Percentiles rank a stretch among this genome's conserved stretches.
Conservation (phyloP, 768 basidiomycete genomes). For the Podaxis pistillaris region DNA sequence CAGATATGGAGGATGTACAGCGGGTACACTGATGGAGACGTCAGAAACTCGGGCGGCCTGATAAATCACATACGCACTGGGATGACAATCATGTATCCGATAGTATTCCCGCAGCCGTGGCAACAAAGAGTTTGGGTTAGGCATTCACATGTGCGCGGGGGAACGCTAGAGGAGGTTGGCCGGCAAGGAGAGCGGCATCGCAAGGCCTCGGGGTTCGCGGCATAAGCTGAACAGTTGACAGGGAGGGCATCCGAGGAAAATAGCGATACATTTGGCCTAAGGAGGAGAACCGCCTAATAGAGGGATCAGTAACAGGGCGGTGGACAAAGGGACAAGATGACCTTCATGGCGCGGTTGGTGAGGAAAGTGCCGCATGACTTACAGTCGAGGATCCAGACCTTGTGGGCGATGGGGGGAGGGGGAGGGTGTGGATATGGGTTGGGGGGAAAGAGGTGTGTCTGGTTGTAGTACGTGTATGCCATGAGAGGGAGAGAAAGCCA, state of each 20-base stretch:
- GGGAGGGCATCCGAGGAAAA: conserved; percentile 84
- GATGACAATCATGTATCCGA: conserved; percentile 81
- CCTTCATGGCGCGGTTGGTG: conserved; percentile 87
- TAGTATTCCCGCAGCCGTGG: conserved; percentile 68
- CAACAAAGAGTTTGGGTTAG: conserved; percentile 81
- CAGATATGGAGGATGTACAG: conserved; percentile 70
- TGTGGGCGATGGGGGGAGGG: conserved; percentile 53
- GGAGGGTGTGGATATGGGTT: conserved; percentile 42
- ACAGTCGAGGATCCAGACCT: conserved; percentile 83
- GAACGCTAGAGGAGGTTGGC: conserved; percentile 26
- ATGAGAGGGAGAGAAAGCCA: conserved; percentile 19
- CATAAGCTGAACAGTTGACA: conserved; percentile 69
- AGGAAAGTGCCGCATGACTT: conserved; percentile 69
- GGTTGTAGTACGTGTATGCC: conserved; percentile 28
- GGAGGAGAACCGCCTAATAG: conserved; percentile 73
- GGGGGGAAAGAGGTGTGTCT: conserved; percentile 33
- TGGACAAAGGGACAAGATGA: conserved; percentile 21
- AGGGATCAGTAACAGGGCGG: conserved; percentile 6
- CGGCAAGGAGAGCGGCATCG: conserved; percentile 36
- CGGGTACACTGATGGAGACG: conserved; percentile 48
- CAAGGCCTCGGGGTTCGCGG: conserved; percentile 43
- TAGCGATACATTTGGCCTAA: conserved; percentile 77
- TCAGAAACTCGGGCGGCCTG: conserved; percentile 1
- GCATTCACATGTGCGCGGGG: conserved; percentile 75
- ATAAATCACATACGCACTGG: conserved; percentile 38